phyloP scores from a whole-genome alignment of 1,284 basidiomycete genomes.

The Fomitopsis palustris region DNA sequence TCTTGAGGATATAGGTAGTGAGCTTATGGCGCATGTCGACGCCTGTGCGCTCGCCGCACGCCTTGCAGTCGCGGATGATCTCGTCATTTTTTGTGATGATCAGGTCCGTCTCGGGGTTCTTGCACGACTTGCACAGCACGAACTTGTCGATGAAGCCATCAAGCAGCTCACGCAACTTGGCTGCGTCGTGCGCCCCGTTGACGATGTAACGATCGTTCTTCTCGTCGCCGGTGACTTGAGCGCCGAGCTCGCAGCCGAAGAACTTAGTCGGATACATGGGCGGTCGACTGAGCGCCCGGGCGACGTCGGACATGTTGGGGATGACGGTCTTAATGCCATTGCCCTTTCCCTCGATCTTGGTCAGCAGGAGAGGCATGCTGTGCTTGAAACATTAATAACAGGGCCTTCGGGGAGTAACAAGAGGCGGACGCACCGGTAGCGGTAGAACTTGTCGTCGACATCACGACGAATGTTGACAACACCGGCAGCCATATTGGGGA shows the following conservation, averaged over 20 bases:
- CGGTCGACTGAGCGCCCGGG: conserved; percentile 92
- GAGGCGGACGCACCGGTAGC: conserved; percentile 61
- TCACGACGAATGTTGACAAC: conserved; percentile 98
- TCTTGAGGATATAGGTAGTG: conserved; percentile 95
- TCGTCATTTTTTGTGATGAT: conserved; percentile 87
- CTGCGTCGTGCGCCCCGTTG: conserved; percentile 94
- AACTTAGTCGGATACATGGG: conserved; percentile 98
- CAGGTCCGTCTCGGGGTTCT: conserved; percentile 99
- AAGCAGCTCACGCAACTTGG: conserved; percentile 92
- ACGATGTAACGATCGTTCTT: conserved; percentile 98
- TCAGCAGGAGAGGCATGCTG: conserved; percentile 93
- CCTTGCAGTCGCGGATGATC: conserved; percentile 97
- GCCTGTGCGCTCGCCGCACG: conserved; percentile 88
- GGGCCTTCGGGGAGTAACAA: not conserved
- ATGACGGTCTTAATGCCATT: conserved; percentile 99
- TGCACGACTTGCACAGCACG: conserved; percentile 96
- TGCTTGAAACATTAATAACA: conserved; percentile 8
- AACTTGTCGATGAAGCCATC: conserved; percentile 98
- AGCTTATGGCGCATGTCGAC: conserved; percentile 99
- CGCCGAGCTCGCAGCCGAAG: conserved; percentile 98
- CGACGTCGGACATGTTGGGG: conserved; percentile 98
- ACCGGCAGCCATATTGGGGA: conserved; percentile 81
- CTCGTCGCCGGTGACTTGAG: conserved; percentile 95
- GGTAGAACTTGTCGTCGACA: conserved; percentile 93
- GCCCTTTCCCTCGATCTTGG: conserved; percentile 98